Conservation (phyloP, 768 basidiomycete species). For the Neoboletus subvelutipes region DNA sequence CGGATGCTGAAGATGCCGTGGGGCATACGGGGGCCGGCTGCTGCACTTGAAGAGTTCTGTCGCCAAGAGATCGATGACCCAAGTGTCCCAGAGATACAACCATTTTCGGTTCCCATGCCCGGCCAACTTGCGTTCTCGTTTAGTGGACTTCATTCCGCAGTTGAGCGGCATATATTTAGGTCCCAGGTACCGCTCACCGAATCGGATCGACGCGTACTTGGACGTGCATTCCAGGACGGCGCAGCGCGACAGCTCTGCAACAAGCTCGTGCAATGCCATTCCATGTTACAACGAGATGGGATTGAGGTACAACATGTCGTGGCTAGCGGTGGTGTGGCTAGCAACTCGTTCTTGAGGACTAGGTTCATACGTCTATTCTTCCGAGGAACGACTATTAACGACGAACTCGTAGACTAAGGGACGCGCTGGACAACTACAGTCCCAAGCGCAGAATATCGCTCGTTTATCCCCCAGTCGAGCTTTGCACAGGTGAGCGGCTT, state of each 20-base stretch:
- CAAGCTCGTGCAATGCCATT: slow-evolving; percentile 50
- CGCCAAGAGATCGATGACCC: slow-evolving; percentile 26
- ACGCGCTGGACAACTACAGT: slow-evolving; percentile 27
- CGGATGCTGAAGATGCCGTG: slow-evolving; percentile 66
- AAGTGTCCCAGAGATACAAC: slow-evolving; percentile 32
- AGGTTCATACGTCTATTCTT: slow-evolving; percentile 43
- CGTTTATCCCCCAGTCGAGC: slow-evolving; percentile 69
- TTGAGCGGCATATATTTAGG: slow-evolving; percentile 55
- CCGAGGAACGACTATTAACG: not conserved
- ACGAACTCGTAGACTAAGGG: slow-evolving; percentile 31
- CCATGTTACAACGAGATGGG: slow-evolving; percentile 46
- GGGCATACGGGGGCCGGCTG: slow-evolving; percentile 65
- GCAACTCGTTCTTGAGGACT: slow-evolving; percentile 68
- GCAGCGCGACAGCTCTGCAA: slow-evolving; percentile 72
- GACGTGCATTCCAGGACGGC: slow-evolving; percentile 69
- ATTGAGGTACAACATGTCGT: slow-evolving; percentile 60
- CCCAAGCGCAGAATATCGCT: slow-evolving; percentile 41
- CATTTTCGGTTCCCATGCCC: slow-evolving; percentile 49
- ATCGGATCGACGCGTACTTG: slow-evolving; percentile 45
- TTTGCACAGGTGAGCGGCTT: slow-evolving; percentile 72
- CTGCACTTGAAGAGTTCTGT: slow-evolving; percentile 77
- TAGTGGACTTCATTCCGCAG: slow-evolving; percentile 68
- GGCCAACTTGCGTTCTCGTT: slow-evolving; percentile 74
- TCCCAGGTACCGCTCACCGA: slow-evolving; percentile 32
- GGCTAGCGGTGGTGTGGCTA: slow-evolving; percentile 92